Evolutionary conservation across 768 basidiomycete genomes (phyloP).

Genomic region (Coprinopsis strossmayeri): DNA sequence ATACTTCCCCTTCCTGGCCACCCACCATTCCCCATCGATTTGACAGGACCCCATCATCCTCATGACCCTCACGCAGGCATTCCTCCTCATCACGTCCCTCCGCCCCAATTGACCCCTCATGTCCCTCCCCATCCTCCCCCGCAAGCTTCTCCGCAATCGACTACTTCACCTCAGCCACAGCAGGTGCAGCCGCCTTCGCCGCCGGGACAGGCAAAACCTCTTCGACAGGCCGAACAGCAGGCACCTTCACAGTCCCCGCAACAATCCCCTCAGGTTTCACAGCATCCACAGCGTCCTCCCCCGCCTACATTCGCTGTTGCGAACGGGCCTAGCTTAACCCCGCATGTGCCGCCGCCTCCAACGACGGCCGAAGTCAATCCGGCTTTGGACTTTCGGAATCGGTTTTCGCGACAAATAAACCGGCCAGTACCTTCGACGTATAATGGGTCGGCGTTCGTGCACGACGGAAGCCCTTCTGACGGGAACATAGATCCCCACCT

Average conservation of each 20-base stretch:
- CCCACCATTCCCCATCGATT: not conserved
- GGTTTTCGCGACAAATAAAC: not conserved
- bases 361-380: not conserved
- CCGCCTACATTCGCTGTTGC: slow-evolving; percentile 1
- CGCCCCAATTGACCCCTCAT: not conserved
- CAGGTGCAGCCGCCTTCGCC: not conserved
- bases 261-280: not conserved
- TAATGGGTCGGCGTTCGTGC: too few relatives aligned
- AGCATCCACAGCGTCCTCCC: not conserved
- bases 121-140: not conserved
- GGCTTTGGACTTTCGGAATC: slow-evolving; percentile 1
- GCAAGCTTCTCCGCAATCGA: not conserved
- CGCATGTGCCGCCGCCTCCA: not conserved
- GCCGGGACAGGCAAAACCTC: not conserved
- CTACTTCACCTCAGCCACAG: not conserved
- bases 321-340: not conserved
- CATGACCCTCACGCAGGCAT: not conserved
- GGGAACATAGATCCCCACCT: too few relatives aligned
- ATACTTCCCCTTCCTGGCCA: not conserved
- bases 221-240: not conserved
- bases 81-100: not conserved
- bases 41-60: not conserved
- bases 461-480: too few relatives aligned
- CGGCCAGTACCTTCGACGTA: not conserved
- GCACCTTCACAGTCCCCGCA: not conserved